Evolutionary conservation across 1,139 yeast genomes (phyloP).

Genomic region (Hansenula lynferdii): DNA sequence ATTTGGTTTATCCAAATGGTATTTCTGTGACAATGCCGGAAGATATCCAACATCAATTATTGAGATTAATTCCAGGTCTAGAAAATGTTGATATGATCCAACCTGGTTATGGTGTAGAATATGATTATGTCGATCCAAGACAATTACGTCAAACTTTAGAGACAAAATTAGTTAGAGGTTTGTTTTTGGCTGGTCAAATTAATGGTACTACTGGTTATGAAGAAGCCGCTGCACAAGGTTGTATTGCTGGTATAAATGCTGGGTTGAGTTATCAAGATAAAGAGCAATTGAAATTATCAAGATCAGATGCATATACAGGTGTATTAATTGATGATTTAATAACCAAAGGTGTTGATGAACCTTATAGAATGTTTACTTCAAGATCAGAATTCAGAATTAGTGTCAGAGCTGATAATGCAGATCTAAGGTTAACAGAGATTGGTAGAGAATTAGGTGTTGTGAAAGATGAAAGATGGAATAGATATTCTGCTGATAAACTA

Average conservation of each 20-base stretch:
- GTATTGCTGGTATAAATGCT: conserved; percentile 94
- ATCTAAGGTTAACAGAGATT: conserved; percentile 65
- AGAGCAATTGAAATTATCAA: conserved; percentile 49
- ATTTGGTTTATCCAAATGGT: conserved; percentile 91
- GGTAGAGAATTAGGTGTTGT: conserved; percentile 73
- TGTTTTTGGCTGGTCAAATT: conserved; percentile 93
- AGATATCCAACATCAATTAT: conserved; percentile 75
- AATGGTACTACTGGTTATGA: conserved; percentile 99
- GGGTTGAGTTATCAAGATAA: conserved; percentile 32
- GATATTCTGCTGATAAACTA: conserved; percentile 40
- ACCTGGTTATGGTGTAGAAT: conserved; percentile 98
- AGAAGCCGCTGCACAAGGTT: conserved; percentile 97
- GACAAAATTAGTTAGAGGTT: conserved; percentile 73
- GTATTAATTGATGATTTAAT: conserved; percentile 90
- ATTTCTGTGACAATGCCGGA: conserved; percentile 96
- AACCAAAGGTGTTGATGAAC: conserved; percentile 95
- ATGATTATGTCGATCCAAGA: conserved; percentile 93
- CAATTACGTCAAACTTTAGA: conserved; percentile 76
- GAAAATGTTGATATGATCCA: conserved; percentile 84
- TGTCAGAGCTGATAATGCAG: conserved; percentile 93
- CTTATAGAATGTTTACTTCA: conserved; percentile 97
- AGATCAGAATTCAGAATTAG: conserved; percentile 90
- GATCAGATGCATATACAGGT: conserved; percentile 89
- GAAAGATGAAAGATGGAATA: conserved; percentile 50
- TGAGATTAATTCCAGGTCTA: conserved; percentile 80